phyloP scores from a whole-genome alignment of 176 grass and related monocot genomes.

The Chloris gayana region DNA sequence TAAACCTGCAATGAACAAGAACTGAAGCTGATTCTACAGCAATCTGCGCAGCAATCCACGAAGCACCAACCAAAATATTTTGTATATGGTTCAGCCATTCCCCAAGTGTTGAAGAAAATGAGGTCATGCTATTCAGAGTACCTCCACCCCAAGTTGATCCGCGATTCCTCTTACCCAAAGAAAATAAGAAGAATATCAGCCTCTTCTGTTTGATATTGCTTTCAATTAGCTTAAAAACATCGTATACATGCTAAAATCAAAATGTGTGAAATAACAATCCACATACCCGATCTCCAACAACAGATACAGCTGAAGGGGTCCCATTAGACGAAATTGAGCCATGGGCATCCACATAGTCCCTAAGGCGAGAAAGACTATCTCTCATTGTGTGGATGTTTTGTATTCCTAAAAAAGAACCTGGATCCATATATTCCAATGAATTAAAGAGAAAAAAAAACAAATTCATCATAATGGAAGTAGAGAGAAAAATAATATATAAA shows the following conservation, averaged over 20 bases:
- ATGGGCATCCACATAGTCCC: slow-evolving; percentile 96
- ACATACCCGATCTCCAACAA: slow-evolving; percentile 45
- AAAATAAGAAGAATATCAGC: neutral
- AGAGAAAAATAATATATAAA: slow-evolving; percentile 3
- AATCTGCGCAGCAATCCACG: slow-evolving; percentile 96
- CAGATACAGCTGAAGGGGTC: slow-evolving; percentile 71
- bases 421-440: slow-evolving; percentile 40
- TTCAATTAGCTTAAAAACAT: neutral
- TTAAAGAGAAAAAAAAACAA: slow-evolving; percentile 34
- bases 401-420: slow-evolving; percentile 95
- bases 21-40: slow-evolving; percentile 82
- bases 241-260: neutral
- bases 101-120: slow-evolving; percentile 82
- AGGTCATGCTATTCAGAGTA: slow-evolving; percentile 95
- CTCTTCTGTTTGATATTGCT: neutral
- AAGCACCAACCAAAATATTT: slow-evolving; percentile 86
- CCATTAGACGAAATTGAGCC: slow-evolving; percentile 86
- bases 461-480: neutral
- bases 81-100: slow-evolving; percentile 98
- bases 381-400: slow-evolving; percentile 99
- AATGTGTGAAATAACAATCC: slow-evolving; percentile 20
- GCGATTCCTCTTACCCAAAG: slow-evolving; percentile 68
- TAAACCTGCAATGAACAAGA: slow-evolving; percentile 97
- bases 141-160: slow-evolving; percentile 96
- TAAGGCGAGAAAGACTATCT: slow-evolving; percentile 94